These are phyloP conservation scores for Cladorrhinum samala DNA, from an alignment of 495 filamentous ascomycete genomes.

Conservation along the genomic window DNA sequence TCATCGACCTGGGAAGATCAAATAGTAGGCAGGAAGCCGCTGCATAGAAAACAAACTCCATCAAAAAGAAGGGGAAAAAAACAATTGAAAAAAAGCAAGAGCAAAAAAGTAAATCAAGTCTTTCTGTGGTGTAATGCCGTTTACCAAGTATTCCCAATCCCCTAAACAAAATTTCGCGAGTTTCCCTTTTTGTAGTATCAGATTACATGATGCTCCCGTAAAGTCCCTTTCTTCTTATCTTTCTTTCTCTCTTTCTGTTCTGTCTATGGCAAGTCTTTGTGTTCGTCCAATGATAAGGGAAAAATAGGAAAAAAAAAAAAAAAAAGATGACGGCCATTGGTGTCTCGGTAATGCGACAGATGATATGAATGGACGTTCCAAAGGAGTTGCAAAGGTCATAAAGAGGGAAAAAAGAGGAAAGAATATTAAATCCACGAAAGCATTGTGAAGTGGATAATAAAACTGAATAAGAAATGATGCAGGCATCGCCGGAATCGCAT, in stretches of 20 bases:
- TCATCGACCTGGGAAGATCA: no score
- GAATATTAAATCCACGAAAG: background rate
- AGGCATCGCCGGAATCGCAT: no score
- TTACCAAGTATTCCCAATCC: slow-evolving; percentile 12
- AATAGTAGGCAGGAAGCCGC: no score
- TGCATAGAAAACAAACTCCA: no score
- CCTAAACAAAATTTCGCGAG: slow-evolving; percentile 18
- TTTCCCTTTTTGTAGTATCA: slow-evolving; percentile 30
- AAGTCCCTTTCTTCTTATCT: slow-evolving; percentile 5
- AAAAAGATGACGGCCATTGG: slow-evolving; percentile 8
- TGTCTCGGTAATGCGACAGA: background rate
- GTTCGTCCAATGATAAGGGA: slow-evolving; percentile 17
- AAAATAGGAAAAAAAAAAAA: slow-evolving; percentile 20
- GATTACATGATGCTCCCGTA: slow-evolving; percentile 38
- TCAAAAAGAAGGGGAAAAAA: no score
- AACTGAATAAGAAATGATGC: background rate
- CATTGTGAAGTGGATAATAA: background rate
- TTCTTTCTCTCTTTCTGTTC: slow-evolving; percentile 20
- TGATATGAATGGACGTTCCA: background rate
- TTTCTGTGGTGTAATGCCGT: slow-evolving; percentile 20
- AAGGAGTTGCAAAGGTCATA: slow-evolving; percentile 5
- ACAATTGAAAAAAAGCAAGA: slow-evolving; percentile 17
- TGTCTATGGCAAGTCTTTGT: slow-evolving; percentile 35
- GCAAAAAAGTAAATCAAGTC: slow-evolving; percentile 12
- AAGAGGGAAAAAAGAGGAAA: slow-evolving; percentile 1